A percentile compares a stretch with the other conserved stretches of the same genome.
Conservation (phyloP, 78 protist species). For the Dictyostelium firmibasis region DNA sequence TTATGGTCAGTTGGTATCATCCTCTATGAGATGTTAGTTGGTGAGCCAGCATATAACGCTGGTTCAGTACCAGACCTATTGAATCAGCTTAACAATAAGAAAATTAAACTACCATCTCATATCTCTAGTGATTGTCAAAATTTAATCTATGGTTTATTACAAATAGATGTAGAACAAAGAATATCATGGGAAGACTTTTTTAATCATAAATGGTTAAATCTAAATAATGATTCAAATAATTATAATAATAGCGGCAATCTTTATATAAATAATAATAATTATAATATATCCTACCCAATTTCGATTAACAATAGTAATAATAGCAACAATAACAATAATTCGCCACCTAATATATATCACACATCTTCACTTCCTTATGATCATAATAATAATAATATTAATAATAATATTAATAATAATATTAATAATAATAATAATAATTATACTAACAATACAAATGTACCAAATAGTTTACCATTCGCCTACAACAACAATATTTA, state of each 20-base stretch:
- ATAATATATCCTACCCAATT: conserved; percentile 13
- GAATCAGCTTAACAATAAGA: conserved; percentile 2
- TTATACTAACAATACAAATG: background rate
- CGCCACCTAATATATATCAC: background rate
- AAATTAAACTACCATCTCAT: background rate
- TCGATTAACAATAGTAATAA: background rate
- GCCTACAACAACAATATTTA: background rate
- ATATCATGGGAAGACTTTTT: conserved; percentile 81
- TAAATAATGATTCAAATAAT: background rate
- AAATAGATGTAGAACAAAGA: conserved; percentile 34
- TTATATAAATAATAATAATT: conserved; percentile 2
- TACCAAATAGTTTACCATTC: conserved; percentile 1
- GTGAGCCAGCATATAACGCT: conserved; percentile 88
- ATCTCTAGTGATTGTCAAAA: conserved; percentile 57
- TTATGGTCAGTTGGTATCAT: conserved; percentile 94
- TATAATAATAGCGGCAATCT: background rate
- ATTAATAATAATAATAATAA: background rate
- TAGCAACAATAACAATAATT: background rate
- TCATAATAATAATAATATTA: background rate
- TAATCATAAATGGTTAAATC: conserved; percentile 64
- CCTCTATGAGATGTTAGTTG: conserved; percentile 92
- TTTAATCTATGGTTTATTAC: conserved; percentile 41
- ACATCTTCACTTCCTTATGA: background rate
- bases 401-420: background rate
- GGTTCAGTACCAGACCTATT: conserved; percentile 36